Percentiles rank a stretch among this genome's conserved stretches.
Conservation (phyloP, 352 stramenopile species). For the Thraustotheca clavata region DNA sequence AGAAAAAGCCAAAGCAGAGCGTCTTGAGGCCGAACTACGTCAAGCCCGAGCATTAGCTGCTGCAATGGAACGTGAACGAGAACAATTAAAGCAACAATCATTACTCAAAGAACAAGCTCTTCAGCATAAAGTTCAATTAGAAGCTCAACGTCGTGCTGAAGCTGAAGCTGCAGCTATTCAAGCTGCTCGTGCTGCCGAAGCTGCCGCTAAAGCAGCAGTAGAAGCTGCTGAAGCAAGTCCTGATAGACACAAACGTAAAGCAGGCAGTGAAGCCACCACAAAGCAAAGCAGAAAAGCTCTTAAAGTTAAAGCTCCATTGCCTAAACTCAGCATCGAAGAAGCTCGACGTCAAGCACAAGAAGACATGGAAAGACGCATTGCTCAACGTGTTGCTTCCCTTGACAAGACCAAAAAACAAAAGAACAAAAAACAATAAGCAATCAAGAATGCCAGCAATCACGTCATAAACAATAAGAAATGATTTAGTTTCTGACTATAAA, state of each 20-base stretch:
- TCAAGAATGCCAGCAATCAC: too few relatives aligned
- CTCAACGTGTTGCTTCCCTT: not conserved
- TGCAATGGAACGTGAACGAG: constrained; percentile 39
- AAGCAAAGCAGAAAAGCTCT: constrained; percentile 6
- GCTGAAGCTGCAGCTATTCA: constrained; percentile 49
- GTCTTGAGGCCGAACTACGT: constrained; percentile 51
- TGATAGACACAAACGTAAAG: constrained; percentile 6
- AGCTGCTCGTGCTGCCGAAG: constrained; percentile 50
- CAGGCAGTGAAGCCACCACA: not conserved
- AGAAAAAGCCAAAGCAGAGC: constrained; percentile 53
- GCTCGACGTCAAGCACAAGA: constrained; percentile 9
- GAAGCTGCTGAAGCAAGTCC: constrained; percentile 33
- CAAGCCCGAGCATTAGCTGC: constrained; percentile 39
- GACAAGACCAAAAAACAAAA: constrained; percentile 6
- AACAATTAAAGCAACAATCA: constrained; percentile 37
- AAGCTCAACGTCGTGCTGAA: constrained; percentile 45
- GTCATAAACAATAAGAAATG: too few relatives aligned
- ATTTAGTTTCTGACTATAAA: too few relatives aligned
- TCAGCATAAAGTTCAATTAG: constrained; percentile 37
- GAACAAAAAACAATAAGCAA: not conserved
- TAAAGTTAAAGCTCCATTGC: constrained; percentile 11
- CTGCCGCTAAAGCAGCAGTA: constrained; percentile 60
- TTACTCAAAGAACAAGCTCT: constrained; percentile 44
- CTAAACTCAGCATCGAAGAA: constrained; percentile 13
- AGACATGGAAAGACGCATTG: constrained; percentile 20